Evolutionary conservation across 2,329 filamentous ascomycete genomes (phyloP).

Genomic region (Fusarium sulawesiense): DNA sequence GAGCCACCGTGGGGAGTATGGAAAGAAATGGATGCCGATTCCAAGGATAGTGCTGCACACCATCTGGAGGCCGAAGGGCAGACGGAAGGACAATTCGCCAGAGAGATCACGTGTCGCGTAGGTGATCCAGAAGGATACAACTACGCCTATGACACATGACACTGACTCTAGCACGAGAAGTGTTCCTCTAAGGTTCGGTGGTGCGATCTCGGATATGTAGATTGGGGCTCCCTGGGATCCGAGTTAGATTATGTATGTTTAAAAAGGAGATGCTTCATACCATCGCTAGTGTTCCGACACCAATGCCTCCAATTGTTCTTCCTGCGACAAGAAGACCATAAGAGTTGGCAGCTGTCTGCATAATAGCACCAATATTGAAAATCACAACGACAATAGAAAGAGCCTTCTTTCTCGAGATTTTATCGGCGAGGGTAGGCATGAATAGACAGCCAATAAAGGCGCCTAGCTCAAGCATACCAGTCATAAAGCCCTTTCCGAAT

Average conservation of each 20-base stretch:
- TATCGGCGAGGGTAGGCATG: conserved; percentile 40
- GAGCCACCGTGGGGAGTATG: conserved; percentile 61
- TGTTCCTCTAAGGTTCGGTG: conserved; percentile 60
- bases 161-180: conserved; percentile 62
- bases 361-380: conserved; percentile 43
- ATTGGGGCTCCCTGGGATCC: conserved; percentile 50
- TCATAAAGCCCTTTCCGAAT: conserved; percentile 54
- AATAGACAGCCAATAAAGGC: conserved; percentile 57
- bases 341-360: conserved; percentile 42
- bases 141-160: conserved; percentile 53
- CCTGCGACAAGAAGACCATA: conserved; percentile 33
- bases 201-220: conserved; percentile 65
- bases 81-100: conserved; percentile 54
- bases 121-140: conserved; percentile 64
- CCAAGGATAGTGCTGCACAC: conserved; percentile 42
- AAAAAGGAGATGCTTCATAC: neutral
- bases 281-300: conserved; percentile 61
- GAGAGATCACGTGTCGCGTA: conserved; percentile 61
- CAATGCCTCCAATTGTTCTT: conserved; percentile 54
- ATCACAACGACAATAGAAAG: conserved; percentile 43
- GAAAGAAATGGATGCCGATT: conserved; percentile 57
- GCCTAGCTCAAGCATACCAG: conserved; percentile 61
- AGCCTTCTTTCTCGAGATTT: conserved; percentile 42
- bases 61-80: conserved; percentile 51
- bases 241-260: neutral